Evolutionary conservation across 805 yeast species (phyloP).

Genomic region (Saccharomycopsis javanensis): DNA sequence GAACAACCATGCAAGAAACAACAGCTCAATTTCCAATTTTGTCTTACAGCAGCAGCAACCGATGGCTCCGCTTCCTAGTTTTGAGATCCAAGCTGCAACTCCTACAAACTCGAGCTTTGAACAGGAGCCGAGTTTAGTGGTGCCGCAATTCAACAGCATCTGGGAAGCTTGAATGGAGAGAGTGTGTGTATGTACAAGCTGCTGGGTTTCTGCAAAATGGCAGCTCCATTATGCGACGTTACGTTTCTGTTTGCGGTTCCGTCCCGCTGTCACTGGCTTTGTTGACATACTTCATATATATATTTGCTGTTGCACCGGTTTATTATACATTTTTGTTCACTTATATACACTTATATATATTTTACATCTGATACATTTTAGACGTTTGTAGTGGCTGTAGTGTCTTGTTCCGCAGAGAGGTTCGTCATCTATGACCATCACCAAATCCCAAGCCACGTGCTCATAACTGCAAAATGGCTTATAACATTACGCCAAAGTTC

Average conservation of each 20-base stretch:
- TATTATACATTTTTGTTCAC: neutral
- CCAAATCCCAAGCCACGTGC: no score
- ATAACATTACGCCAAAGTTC: no score
- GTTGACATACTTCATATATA: no score
- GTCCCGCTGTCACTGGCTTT: neutral
- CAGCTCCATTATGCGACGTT: no score
- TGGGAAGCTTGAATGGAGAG: neutral
- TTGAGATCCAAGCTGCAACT: conserved; percentile 1
- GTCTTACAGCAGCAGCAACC: conserved; percentile 6
- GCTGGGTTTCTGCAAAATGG: no score
- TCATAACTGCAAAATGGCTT: no score
- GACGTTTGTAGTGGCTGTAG: no score
- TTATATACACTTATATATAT: neutral
- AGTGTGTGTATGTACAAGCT: no score
- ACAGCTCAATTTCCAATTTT: conserved; percentile 1
- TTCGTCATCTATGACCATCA: no score
- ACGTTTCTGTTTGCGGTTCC: neutral
- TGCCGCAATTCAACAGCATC: neutral
- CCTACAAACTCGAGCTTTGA: neutral
- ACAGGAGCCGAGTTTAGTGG: neutral
- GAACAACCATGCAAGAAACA: conserved; percentile 2
- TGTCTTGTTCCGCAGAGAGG: no score
- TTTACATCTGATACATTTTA: neutral
- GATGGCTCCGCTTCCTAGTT: neutral
- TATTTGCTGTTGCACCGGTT: neutral